A percentile compares a stretch with the other conserved stretches of the same genome.
These are phyloP conservation scores for Colletotrichum simmondsii DNA, from an alignment of 2,329 filamentous ascomycete genomes.

Conservation along the genomic window DNA sequence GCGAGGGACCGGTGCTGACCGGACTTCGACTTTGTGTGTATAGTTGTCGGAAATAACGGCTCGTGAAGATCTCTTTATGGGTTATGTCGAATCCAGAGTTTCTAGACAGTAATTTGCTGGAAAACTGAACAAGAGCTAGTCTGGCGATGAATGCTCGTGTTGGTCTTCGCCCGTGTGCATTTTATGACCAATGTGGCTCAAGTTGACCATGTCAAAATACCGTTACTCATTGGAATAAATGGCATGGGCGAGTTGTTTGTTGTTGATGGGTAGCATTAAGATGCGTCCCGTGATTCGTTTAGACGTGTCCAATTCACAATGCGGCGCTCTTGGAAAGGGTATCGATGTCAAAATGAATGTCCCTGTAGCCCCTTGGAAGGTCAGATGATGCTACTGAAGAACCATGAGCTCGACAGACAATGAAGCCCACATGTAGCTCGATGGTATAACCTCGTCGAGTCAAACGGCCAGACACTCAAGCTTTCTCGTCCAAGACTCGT, in stretches of 20 bases:
- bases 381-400: background rate
- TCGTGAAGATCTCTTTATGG: background rate
- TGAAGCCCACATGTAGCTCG: background rate
- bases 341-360: background rate
- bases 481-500: background rate
- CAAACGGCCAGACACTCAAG: background rate
- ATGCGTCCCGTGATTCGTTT: background rate
- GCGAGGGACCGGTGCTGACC: background rate
- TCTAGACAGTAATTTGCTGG: background rate
- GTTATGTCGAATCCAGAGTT: background rate
- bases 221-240: background rate
- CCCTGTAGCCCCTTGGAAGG: background rate
- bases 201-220: too few species aligned
- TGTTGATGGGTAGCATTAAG: background rate
- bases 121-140: background rate
- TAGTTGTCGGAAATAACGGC: background rate
- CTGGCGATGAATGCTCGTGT: background rate
- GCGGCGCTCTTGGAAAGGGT: background rate
- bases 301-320: background rate
- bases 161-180: background rate
- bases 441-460: background rate
- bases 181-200: background rate
- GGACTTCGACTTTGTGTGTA: background rate
- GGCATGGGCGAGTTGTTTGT: background rate
- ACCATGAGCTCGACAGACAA: background rate